A percentile compares a stretch with the other conserved stretches of the same genome.
phyloP scores from a whole-genome alignment of 371 early-diverging fungal genomes.

The Mortierella sp. region DNA sequence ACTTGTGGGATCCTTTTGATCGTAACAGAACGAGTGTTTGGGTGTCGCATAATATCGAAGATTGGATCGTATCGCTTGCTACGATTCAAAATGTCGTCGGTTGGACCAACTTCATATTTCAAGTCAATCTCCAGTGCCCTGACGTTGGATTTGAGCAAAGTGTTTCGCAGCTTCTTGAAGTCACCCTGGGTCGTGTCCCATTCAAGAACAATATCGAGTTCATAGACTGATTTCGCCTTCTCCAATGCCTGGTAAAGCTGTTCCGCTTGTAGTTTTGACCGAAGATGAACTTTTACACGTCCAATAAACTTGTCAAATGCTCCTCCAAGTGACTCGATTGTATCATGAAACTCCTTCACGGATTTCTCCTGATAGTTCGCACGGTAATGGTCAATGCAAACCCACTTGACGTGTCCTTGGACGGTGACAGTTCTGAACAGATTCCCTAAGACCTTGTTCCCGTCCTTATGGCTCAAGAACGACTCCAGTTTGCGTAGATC shows the following conservation, averaged over 20 bases:
- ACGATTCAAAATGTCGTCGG: conserved; percentile 5
- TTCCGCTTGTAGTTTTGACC: not conserved
- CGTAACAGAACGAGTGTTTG: too few relatives aligned
- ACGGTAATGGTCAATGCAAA: conserved; percentile 21
- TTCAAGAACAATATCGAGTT: conserved; percentile 3
- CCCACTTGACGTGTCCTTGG: conserved; percentile 24
- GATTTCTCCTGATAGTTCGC: not conserved
- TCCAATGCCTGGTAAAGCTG: conserved; percentile 9
- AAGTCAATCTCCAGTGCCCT: not conserved
- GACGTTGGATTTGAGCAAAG: conserved; percentile 7
- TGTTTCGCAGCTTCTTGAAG: conserved; percentile 4
- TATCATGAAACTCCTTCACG: not conserved
- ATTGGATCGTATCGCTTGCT: conserved; percentile 1
- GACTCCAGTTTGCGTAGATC: conserved; percentile 18
- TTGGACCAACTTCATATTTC: not conserved
- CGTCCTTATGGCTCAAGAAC: conserved; percentile 9
- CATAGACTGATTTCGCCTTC: conserved; percentile 1
- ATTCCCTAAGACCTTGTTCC: conserved; percentile 8
- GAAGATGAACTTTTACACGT: not conserved
- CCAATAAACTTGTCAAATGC: not conserved
- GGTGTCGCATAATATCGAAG: not conserved
- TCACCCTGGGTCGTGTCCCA: conserved; percentile 18
- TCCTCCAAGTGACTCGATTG: not conserved
- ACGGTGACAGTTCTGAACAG: conserved; percentile 14
- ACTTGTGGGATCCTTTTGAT: too few relatives aligned